Percentiles rank a stretch among this genome's conserved stretches.
Evolutionary conservation across 2,329 filamentous ascomycete genomes (phyloP).

Genomic region (Aspergillus ochraceoroseus): DNA sequence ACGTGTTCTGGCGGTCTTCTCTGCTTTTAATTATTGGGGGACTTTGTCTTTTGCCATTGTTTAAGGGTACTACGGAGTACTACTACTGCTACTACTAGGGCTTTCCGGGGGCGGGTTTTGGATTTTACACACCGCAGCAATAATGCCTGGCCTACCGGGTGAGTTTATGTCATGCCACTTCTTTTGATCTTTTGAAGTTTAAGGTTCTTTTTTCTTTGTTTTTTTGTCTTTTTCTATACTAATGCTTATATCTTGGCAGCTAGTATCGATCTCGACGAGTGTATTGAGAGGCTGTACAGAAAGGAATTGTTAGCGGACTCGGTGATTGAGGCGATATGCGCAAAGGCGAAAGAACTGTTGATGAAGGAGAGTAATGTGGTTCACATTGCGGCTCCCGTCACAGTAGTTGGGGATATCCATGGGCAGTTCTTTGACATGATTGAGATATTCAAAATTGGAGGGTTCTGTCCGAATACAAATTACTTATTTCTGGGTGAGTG

Average conservation of each 20-base stretch:
- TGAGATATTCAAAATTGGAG: conserved; percentile 98
- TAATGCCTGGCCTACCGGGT: conserved; percentile 47
- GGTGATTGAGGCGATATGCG: conserved; percentile 97
- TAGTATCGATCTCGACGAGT: conserved; percentile 97
- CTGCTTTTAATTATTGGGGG: no score
- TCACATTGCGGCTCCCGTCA: conserved; percentile 90
- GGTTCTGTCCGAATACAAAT: conserved; percentile 95
- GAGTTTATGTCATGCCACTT: conserved; percentile 18
- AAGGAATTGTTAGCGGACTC: conserved; percentile 96
- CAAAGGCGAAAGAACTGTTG: conserved; percentile 95
- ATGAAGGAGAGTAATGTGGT: conserved; percentile 99
- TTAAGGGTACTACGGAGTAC: conserved; percentile 11
- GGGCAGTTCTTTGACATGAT: conserved; percentile 99
- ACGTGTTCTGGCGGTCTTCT: neutral
- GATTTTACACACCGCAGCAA: no score
- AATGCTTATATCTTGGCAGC: conserved; percentile 49
- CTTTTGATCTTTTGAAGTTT: neutral
- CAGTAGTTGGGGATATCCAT: conserved; percentile 96
- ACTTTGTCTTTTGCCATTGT: no score
- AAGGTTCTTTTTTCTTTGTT: neutral
- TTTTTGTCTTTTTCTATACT: no score
- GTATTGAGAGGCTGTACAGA: conserved; percentile 92
- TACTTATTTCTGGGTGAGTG: conserved; percentile 85
- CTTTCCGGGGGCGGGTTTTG: no score
- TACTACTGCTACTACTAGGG: no score